Base-by-base conservation (phyloP, 148 eudicot species). In the Rhododendron mucronatum region DNA sequence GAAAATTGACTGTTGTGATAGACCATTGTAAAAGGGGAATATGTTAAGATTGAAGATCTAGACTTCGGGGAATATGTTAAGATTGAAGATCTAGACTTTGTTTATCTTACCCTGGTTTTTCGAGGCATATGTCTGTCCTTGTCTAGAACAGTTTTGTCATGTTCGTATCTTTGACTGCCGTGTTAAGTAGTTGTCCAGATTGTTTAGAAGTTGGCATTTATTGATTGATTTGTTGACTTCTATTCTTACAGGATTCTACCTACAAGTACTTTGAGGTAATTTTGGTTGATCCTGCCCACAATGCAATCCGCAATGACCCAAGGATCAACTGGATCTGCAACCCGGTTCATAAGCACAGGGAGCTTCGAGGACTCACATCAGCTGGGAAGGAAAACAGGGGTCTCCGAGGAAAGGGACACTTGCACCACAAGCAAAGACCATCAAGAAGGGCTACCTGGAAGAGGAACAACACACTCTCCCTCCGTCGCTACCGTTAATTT, bases 301-400 rank as follows among this genome's bases (percentile, higher is more conserved):
- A 84, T 9, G 87, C 90, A 2, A 86, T 91, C 85, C 91, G 91
- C 44, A 91, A 89, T 71, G 91, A 91, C 88, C 93, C 93, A 7
- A 88, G 93, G 85, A 89, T 91, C 87, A 89, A 91, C 87, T 91
- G 91, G 93, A 91, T 91, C 82, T 91, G 93, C 86, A 91, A 91
- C 84, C 93, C 93, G 3, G 93, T 91, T 50, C 93, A 91, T 88
- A 91, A 91, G 86, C 93, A 91, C 89, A 88, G 93, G 57, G 93
- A 91, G 71, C 93, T 91, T 39, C 85, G 93, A 18, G 93, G 92
- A 30, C 92, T 91, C 69, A 91, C 93, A 45, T 91, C 93, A 48
- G 91, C 93, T 76, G 90, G 93, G 10, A 91, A 91, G 88, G 88
- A 87, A 81, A 88, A 88, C 92, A 90, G 92, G 57, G 93, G 91